Evolutionary conservation across 805 yeast genomes (phyloP).

Genomic region (Peterozyma xylosa): DNA sequence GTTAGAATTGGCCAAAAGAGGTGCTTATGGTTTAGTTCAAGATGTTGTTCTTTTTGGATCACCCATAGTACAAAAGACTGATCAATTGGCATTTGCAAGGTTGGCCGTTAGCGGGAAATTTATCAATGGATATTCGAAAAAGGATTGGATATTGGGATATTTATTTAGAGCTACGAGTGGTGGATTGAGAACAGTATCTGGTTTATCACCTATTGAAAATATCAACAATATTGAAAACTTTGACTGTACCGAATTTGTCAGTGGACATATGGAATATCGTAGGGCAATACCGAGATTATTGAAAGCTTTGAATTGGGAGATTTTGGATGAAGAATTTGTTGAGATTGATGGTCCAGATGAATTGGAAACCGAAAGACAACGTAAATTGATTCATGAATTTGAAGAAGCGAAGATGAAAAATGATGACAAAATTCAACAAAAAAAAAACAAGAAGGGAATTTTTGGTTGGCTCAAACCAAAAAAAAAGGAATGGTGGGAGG

Average conservation of each 20-base stretch:
- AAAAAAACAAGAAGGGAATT: conserved; percentile 24
- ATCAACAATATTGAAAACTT: conserved; percentile 69
- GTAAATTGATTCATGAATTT: conserved; percentile 76
- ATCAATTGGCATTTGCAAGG: conserved; percentile 70
- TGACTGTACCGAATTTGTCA: conserved; percentile 80
- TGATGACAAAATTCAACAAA: conserved; percentile 22
- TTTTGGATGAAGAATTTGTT: conserved; percentile 81
- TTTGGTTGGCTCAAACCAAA: conserved; percentile 46
- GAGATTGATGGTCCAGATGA: conserved; percentile 97
- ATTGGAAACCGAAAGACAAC: conserved; percentile 73
- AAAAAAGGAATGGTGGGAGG: conserved; percentile 54
- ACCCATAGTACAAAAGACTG: conserved; percentile 74
- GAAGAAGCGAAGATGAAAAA: conserved; percentile 73
- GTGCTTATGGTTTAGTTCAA: conserved; percentile 84
- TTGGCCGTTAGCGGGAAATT: conserved; percentile 86
- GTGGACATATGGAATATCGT: conserved; percentile 97
- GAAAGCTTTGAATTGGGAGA: conserved; percentile 65
- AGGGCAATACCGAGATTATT: conserved; percentile 83
- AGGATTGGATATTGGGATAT: conserved; percentile 96
- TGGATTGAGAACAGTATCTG: conserved; percentile 87
- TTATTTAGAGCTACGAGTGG: conserved; percentile 93
- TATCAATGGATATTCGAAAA: conserved; percentile 83
- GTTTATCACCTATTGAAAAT: conserved; percentile 67
- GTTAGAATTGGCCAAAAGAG: conserved; percentile 74
- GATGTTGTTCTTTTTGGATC: conserved; percentile 84